Evolutionary conservation across 129 eudicot species (phyloP).

Genomic region (Calendula officinalis): DNA sequence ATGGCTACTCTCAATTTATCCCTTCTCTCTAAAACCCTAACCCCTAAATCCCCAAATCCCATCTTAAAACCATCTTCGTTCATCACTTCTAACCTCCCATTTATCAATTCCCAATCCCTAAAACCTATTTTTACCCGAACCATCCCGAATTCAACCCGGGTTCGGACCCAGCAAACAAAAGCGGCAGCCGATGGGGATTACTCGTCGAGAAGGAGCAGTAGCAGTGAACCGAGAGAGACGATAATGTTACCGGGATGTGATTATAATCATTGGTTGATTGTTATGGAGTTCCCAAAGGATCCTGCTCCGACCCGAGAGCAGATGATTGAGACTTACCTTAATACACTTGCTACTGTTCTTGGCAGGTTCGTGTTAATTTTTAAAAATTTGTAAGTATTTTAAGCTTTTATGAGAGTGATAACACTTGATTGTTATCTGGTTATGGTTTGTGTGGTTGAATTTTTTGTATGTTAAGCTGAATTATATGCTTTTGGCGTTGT

Average conservation of each 20-base stretch:
- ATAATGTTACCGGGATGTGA: constrained; percentile 98
- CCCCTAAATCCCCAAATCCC: constrained; percentile 29
- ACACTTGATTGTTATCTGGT: not conserved
- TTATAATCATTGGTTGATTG: constrained; percentile 91
- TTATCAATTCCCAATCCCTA: constrained; percentile 27
- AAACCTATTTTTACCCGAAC: constrained; percentile 9
- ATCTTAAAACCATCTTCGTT: constrained; percentile 23
- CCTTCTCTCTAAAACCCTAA: constrained; percentile 70
- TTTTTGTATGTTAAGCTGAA: too few species aligned
- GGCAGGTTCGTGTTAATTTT: constrained; percentile 54
- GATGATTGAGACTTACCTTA: constrained; percentile 90
- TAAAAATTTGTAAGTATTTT: too few species aligned
- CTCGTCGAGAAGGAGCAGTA: constrained; percentile 54
- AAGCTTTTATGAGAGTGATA: too few species aligned
- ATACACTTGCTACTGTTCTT: constrained; percentile 86
- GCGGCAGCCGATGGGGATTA: constrained; percentile 58
- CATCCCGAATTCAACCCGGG: constrained; percentile 16
- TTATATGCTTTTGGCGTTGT: too few species aligned
- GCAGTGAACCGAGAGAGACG: constrained; percentile 76
- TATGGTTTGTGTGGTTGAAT: too few species aligned
- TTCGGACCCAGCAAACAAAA: constrained; percentile 28
- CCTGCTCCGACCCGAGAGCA: constrained; percentile 86
- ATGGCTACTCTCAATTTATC: constrained; percentile 75
- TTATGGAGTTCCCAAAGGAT: constrained; percentile 95
- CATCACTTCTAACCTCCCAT: constrained; percentile 20